Evolutionary conservation across 768 basidiomycete genomes (phyloP).

Genomic region (Mycena chlorophos): DNA sequence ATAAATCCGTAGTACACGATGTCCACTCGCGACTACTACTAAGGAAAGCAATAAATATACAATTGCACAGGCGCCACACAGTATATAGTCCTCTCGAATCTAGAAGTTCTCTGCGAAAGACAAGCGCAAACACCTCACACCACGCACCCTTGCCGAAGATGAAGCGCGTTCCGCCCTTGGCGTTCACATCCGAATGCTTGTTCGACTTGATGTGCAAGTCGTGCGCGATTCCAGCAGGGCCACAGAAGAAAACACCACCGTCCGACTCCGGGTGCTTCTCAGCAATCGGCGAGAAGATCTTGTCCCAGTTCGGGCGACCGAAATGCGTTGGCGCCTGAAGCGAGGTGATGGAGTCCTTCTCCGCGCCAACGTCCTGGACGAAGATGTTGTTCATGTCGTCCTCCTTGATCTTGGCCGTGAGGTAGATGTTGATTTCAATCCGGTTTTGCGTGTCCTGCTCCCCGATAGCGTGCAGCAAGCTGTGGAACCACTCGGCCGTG

Average conservation of each 20-base stretch:
- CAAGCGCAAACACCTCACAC: background rate
- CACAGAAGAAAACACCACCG: slow-evolving; percentile 83
- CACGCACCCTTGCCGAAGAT: slow-evolving; percentile 64
- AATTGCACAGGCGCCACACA: slow-evolving; percentile 7
- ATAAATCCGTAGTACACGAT: background rate
- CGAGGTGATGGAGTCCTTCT: slow-evolving; percentile 88
- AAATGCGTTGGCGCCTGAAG: slow-evolving; percentile 92
- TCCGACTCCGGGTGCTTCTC: slow-evolving; percentile 89
- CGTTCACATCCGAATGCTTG: slow-evolving; percentile 56
- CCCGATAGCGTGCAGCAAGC: slow-evolving; percentile 89
- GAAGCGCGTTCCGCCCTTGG: slow-evolving; percentile 50
- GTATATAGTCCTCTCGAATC: slow-evolving; percentile 9
- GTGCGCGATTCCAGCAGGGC: slow-evolving; percentile 53
- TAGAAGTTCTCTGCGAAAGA: slow-evolving; percentile 21
- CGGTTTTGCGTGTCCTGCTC: slow-evolving; percentile 84
- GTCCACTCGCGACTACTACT: too few species aligned
- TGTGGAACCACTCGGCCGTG: slow-evolving; percentile 92
- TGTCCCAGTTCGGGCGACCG: slow-evolving; percentile 86
- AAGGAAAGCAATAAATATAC: slow-evolving; percentile 20
- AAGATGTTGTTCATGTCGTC: slow-evolving; percentile 95
- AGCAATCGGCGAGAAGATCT: slow-evolving; percentile 69
- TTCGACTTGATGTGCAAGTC: slow-evolving; percentile 62
- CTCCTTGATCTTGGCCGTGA: slow-evolving; percentile 89
- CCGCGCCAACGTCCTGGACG: slow-evolving; percentile 90
- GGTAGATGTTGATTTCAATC: slow-evolving; percentile 93